These are phyloP conservation scores for Apiospora malaysiana DNA, from an alignment of 2,329 filamentous ascomycete genomes.

Conservation along the genomic window DNA sequence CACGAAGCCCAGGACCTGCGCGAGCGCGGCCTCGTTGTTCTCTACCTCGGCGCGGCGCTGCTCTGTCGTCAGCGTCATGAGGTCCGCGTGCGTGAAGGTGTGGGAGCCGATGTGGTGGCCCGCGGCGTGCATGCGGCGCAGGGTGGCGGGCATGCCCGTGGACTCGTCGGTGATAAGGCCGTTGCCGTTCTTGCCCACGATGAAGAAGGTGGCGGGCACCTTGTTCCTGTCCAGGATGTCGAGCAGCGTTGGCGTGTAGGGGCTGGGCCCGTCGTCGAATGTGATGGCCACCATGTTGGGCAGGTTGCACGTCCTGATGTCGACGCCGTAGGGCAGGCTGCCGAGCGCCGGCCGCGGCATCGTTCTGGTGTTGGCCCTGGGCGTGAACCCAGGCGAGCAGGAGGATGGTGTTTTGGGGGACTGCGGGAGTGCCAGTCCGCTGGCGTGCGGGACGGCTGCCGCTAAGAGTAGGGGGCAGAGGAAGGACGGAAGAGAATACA, in stretches of 20 bases:
- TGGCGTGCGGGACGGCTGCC: neutral
- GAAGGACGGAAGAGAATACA: neutral
- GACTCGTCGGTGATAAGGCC: constrained; percentile 36
- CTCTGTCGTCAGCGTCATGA: constrained; percentile 41
- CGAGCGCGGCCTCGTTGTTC: constrained; percentile 52
- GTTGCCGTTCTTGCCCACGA: constrained; percentile 49
- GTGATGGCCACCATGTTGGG: constrained; percentile 32
- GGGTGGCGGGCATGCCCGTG: constrained; percentile 41
- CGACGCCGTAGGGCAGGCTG: constrained; percentile 22
- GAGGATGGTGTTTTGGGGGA: neutral
- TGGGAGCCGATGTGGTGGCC: constrained; percentile 57
- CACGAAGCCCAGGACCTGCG: constrained; percentile 49
- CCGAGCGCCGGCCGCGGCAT: constrained; percentile 10
- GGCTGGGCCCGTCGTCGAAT: constrained; percentile 35
- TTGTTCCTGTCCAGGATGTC: constrained; percentile 27
- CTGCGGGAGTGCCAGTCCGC: neutral
- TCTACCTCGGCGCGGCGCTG: constrained; percentile 48
- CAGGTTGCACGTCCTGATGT: constrained; percentile 26
- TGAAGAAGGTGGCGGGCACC: constrained; percentile 34
- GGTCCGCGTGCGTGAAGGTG: constrained; percentile 53
- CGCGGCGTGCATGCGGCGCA: constrained; percentile 49
- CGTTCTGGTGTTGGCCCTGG: neutral
- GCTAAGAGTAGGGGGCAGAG: neutral
- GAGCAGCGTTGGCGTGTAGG: constrained; percentile 29
- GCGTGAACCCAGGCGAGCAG: neutral